Percentiles rank a stretch among this genome's conserved stretches.
phyloP scores from a whole-genome alignment of 345 rosid genomes.

The Brassica carinata region DNA sequence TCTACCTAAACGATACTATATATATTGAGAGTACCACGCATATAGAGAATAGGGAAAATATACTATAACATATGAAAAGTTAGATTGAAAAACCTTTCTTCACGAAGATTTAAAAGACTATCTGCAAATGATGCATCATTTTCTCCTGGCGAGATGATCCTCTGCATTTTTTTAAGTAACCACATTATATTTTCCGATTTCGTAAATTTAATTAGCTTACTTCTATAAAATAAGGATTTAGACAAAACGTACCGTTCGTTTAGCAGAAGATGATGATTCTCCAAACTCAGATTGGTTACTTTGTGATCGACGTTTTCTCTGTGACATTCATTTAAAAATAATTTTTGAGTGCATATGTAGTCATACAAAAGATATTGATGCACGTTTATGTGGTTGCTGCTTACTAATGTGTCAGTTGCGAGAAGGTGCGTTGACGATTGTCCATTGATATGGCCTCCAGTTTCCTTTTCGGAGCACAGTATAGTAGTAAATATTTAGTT shows the following conservation, averaged over 20 bases:
- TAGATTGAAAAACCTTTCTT: not conserved
- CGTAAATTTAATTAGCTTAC: not conserved
- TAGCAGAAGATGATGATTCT: slow-evolving; percentile 6
- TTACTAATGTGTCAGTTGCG: not conserved
- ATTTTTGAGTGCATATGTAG: not conserved
- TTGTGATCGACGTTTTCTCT: not conserved
- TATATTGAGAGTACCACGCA: not conserved
- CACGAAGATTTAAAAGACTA: not conserved
- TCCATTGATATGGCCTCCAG: not conserved
- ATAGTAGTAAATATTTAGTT: not conserved
- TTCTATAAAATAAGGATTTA: not conserved
- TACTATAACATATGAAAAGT: not conserved
- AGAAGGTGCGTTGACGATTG: not conserved
- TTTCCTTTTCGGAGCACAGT: not conserved
- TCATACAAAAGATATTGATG: not conserved
- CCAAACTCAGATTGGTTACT: not conserved
- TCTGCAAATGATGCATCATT: not conserved
- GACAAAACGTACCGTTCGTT: not conserved
- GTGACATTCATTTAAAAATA: not conserved
- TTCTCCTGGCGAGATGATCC: not conserved
- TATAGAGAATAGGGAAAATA: not conserved
- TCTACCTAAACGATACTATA: not conserved
- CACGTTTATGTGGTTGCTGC: not conserved
- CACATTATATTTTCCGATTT: not conserved
- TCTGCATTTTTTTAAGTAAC: not conserved